phyloP scores from a whole-genome alignment of 2,329 filamentous ascomycete genomes.

The Zymoseptoria crescenta region DNA sequence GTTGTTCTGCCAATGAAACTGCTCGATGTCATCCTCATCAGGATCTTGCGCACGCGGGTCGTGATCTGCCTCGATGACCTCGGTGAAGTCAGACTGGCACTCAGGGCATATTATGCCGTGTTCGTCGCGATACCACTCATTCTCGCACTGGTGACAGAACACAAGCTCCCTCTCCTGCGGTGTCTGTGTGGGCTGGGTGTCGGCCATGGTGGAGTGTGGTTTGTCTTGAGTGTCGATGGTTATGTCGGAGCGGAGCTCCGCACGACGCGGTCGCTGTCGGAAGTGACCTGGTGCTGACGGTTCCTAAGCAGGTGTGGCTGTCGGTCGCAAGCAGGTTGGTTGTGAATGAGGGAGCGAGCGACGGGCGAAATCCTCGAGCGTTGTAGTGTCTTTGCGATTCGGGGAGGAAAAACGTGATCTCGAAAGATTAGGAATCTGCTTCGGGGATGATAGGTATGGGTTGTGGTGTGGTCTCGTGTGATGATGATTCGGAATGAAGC shows the following conservation, averaged over 20 bases:
- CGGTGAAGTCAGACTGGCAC: conserved; percentile 72
- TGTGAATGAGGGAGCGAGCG: background rate
- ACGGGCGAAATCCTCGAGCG: background rate
- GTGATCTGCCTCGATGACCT: conserved; percentile 58
- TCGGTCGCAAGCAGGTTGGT: background rate
- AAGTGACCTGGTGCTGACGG: background rate
- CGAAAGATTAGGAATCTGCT: no score
- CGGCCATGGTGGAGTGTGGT: conserved; percentile 4
- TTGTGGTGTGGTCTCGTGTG: no score
- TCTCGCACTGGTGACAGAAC: conserved; percentile 72
- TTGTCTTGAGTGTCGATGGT: background rate
- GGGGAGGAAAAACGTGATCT: no score
- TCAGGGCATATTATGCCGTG: conserved; percentile 63
- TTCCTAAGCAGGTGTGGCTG: background rate
- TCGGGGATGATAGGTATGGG: no score
- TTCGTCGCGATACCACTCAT: conserved; percentile 73
- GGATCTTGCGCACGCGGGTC: conserved; percentile 55
- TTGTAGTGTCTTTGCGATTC: no score
- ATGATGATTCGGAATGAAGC: no score
- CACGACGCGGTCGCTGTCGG: background rate
- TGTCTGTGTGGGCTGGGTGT: background rate
- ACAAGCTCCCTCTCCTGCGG: conserved; percentile 57
- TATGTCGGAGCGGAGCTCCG: background rate
- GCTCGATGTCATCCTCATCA: conserved; percentile 38
- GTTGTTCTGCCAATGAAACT: conserved; percentile 25